Evolutionary conservation across 805 yeast species (phyloP).

Genomic region (Metschnikowia gruessii): DNA sequence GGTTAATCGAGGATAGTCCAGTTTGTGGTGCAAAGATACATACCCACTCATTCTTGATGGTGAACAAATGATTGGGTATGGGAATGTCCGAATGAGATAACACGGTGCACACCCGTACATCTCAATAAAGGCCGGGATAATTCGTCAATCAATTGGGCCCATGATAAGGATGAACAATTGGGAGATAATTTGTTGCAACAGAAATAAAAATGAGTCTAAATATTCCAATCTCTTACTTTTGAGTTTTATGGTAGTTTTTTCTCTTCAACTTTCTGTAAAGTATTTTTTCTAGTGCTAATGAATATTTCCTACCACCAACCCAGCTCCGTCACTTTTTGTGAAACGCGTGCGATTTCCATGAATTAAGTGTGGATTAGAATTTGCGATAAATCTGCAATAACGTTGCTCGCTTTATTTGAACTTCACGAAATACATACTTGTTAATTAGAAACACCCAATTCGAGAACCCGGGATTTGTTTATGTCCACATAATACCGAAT

Average conservation of each 20-base stretch:
- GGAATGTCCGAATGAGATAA: constrained; percentile 7
- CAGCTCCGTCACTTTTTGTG: constrained; percentile 2
- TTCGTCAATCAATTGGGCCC: neutral
- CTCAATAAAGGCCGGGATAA: neutral
- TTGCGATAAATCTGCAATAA: neutral
- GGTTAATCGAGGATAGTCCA: neutral
- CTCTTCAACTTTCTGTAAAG: no score
- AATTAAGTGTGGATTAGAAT: no score
- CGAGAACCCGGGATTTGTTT: neutral
- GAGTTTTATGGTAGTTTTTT: no score
- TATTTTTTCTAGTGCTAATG: no score
- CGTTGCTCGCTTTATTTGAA: no score
- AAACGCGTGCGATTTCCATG: constrained; percentile 1
- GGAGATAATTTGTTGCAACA: no score
- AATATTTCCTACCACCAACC: no score
- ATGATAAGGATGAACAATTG: no score
- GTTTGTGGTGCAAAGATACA: constrained; percentile 4
- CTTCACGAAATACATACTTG: neutral
- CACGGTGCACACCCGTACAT: constrained; percentile 11
- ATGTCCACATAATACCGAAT: no score
- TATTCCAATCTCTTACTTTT: no score
- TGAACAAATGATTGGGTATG: neutral
- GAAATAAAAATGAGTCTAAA: no score
- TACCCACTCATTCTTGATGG: constrained; percentile 21
- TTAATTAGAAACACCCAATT: neutral